Evolutionary conservation across 2,329 filamentous ascomycete genomes (phyloP), one percentile per base, ranked within the genome.

Genomic region (Podosphaera aphanis): DNA sequence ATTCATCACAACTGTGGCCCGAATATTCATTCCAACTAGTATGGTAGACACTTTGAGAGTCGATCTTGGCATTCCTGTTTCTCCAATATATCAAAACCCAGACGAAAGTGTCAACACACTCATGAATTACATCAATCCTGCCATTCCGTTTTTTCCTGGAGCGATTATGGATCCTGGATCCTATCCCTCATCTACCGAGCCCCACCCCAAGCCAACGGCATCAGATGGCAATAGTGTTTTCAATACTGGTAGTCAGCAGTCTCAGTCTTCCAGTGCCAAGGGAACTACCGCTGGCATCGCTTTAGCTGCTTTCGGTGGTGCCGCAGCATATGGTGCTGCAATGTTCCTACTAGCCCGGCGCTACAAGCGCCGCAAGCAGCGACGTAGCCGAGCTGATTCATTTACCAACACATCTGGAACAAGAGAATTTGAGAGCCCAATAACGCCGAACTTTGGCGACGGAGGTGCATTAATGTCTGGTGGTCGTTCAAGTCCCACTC

Each of bases 81-180:
- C 83, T n/a, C 59, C 63, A 19, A 65, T 94, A 20, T 94, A 93
- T 69, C 69, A 77, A 57, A 77, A 84, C 60, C 63, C 69, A 0
- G 65, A 78, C 50, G 53, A 63, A 2, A 73, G 83, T n/a, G 71
- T 83, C 36, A 69, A 69, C 52, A 77, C 79, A 41, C 64, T 95
- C 52, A 84, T 92, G 52, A 66, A 64, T 47, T 74, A 90, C 64
- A 83, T 95, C 62, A 88, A 95, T 63, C 74, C 80, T 2, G 75
- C 79, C 2, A 85, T 94, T 58, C 54, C 62, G 19, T 47, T 57
- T 48, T 57, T 62, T 37, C 52, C 66, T 1, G 69, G 67, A 40
- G 62, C 62, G 36, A 60, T 59, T 1, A 58, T 67, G 23, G 48
- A 48, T 27, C 50, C 49, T 60, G 58, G 46, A 6, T 36, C 47